Conservation (phyloP, 305 asterid species). For the Caryopteris hybrid region DNA sequence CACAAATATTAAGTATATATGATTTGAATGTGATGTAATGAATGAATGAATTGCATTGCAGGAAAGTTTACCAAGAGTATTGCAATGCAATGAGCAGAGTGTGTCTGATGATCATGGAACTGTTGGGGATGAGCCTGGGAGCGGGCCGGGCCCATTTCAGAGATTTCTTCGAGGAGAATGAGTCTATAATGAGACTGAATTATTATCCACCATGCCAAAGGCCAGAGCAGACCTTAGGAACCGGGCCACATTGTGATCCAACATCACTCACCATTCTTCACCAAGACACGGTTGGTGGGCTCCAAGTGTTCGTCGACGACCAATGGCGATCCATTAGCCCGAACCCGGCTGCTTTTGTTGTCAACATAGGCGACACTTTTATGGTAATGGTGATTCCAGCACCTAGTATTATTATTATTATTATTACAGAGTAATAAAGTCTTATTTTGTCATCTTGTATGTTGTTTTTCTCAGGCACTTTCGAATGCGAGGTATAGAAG, state of each 20-base stretch:
- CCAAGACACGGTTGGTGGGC: conserved; percentile 51
- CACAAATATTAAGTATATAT: too few species aligned
- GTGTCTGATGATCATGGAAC: conserved; percentile 53
- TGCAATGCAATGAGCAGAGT: conserved; percentile 58
- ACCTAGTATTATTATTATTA: too few species aligned
- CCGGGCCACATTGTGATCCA: conserved; percentile 79
- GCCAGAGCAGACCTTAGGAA: conserved; percentile 77
- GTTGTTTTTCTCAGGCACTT: conserved; percentile 41
- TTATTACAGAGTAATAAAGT: too few species aligned
- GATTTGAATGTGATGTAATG: too few species aligned
- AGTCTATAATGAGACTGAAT: conserved; percentile 80
- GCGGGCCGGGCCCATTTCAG: conserved; percentile 34
- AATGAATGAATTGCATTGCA: conserved; percentile 23
- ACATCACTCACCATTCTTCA: conserved; percentile 65
- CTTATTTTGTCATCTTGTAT: not conserved
- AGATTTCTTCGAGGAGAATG: conserved; percentile 58
- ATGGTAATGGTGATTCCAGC: conserved; percentile 57
- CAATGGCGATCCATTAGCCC: conserved; percentile 54
- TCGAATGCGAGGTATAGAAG: conserved; percentile 56
- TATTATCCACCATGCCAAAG: conserved; percentile 77
- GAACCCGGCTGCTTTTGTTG: conserved; percentile 53
- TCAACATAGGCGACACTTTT: conserved; percentile 94
- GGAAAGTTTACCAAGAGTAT: conserved; percentile 67
- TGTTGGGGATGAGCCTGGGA: conserved; percentile 48
- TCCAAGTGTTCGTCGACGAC: conserved; percentile 53